Evolutionary conservation across 1,284 basidiomycete species (phyloP).

Genomic region (Malassezia nana): DNA sequence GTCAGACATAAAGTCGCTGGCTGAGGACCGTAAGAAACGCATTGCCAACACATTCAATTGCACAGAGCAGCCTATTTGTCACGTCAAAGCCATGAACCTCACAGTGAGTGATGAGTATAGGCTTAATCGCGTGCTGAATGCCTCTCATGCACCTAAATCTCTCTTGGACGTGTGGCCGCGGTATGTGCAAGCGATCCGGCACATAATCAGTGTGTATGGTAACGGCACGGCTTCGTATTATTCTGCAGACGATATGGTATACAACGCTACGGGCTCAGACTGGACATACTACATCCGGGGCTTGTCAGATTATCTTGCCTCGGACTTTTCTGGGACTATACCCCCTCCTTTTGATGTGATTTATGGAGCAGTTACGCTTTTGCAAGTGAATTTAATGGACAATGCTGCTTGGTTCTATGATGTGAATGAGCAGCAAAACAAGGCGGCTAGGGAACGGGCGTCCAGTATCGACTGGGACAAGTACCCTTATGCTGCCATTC

Average conservation of each 20-base stretch:
- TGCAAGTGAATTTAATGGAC: not conserved
- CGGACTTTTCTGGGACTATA: not conserved
- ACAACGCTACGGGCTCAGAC: not conserved
- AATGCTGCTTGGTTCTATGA: constrained; percentile 5
- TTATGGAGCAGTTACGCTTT: not conserved
- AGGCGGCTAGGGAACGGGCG: not conserved
- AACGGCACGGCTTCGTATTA: not conserved
- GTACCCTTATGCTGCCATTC: not conserved
- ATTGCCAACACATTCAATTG: not conserved
- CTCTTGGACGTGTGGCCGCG: not conserved
- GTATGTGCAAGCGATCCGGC: not conserved
- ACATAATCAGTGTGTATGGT: not conserved
- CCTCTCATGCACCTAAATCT: not conserved
- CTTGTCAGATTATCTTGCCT: not conserved
- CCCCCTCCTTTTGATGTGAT: not conserved
- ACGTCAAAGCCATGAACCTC: not conserved
- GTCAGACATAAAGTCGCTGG: not conserved
- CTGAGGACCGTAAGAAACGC: not conserved
- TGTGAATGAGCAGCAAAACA: not conserved
- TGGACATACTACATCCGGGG: not conserved
- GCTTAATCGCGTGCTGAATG: not conserved
- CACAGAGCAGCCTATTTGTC: not conserved
- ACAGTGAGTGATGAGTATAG: not conserved
- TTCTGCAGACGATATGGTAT: not conserved
- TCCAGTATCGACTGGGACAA: not conserved